Base-by-base conservation (phyloP, 2,329 filamentous ascomycete species). In the Neonectria magnoliae region DNA sequence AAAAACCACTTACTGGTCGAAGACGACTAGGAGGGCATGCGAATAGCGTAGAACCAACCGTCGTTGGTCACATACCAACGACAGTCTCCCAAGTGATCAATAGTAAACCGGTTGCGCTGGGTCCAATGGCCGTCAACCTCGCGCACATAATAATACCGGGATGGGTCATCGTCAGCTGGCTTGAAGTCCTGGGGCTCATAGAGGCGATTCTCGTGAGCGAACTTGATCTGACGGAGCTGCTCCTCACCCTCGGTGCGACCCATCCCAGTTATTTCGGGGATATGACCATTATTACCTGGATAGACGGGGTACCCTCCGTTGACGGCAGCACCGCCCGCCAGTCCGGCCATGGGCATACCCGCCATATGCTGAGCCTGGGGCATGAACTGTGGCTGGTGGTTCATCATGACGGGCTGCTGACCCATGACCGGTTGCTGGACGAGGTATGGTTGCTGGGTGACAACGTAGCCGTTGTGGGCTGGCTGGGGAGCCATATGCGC, bases 181-280 rank as follows among this genome's bases (percentile, higher is more conserved):
- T 88, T 87, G 74, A 90, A 88, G 70, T 89, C 87, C 80, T 90
- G 87, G 16, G 85, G 83, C 75, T 87, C 83, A 68, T 84, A 82
- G 68, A 85, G 78, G 69, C 81, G 80, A 75, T 84, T 85, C 67
- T 79, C 76, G 64, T 82, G 73, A n/a, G 84, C 83, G 67, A 85
- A 82, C 70, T 84, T 78, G 48, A 82, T 75, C 73, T 85, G 83
- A 62, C 84, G 81, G 20, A 82, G 74, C 36, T 80, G 77, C 48
- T 84, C 75, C 74, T 88, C 85, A 60, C 73, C 75, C 38, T 78
- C 76, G 1, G 86, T 88, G 67, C 81, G 82, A 66, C 86, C 86
- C 56, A 87, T 71, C 60, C 86, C 81, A 76, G 83, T 76, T 64
- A 87, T 80, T 66, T 88, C 84, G n/a, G 83, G 81, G 67, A 80